Evolutionary conservation across 495 filamentous ascomycete genomes (phyloP), one percentile per base, ranked within the genome.

Genomic region (Penicillium lagena): DNA sequence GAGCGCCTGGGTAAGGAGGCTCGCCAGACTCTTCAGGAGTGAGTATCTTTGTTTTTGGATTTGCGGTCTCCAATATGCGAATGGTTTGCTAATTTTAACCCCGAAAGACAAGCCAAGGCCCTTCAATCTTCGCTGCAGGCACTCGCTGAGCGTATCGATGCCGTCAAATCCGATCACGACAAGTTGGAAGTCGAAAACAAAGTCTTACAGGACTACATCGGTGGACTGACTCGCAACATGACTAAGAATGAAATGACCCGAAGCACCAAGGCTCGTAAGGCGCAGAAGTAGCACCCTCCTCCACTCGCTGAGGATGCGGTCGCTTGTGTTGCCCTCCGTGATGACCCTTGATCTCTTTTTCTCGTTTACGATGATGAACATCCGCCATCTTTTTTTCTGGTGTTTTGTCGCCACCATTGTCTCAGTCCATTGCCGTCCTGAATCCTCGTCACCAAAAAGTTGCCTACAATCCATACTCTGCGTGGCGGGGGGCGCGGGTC

Each of bases 141-240:
- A 39, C 79, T 97, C 12, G 87, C 95, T 45, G 87, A 95, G 61
- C 82, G 88, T 31, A 91, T 97, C 58, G 93, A 97, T 54, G 84
- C 82, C n/a, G 90, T 97, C 40, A 86, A 87, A 63, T 82, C 84
- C 45, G 90, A 96, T 60, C 89, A 96, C 58, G 85, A 96, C 64
- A 95, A 95, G 65, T 76, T 98, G 28, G 90, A 97, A 62, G 87
- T 75, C 53, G 85, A 95, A 56, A 98, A 98, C 73, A 88, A 84
- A 56, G 95, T 96, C 53, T 67, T 98, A 10, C 94, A 97, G 59
- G 87, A 91, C 58, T 90, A 90, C 61, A 78, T 78, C 46, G 71
- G 76, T 47, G 73, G 72, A 38, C 59, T 78, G 14, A 77, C 73
- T 11, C 67, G 70, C 40, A 75, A 72, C 42, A 73, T 78, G 69